Percentiles rank a stretch among this genome's conserved stretches.
Evolutionary conservation across 768 basidiomycete genomes (phyloP).

Genomic region (Sistotremastrum suecicum): DNA sequence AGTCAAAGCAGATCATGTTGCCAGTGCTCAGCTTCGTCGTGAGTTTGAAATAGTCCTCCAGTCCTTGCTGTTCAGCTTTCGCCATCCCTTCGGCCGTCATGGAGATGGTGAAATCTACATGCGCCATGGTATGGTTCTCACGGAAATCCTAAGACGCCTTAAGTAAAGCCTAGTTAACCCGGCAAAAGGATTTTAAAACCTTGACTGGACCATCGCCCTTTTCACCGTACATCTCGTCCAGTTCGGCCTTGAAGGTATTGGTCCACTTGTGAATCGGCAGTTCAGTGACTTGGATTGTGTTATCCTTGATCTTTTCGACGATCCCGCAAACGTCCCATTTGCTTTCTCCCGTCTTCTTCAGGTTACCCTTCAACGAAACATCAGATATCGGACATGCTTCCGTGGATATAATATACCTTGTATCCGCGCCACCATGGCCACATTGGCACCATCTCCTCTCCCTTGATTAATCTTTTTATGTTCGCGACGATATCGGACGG

Average conservation of each 20-base stretch:
- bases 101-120: conserved; percentile 77
- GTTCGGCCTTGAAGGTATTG: conserved; percentile 76
- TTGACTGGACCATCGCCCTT: conserved; percentile 75
- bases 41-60: conserved; percentile 86
- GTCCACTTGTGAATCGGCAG: conserved; percentile 96
- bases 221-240: conserved; percentile 81
- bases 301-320: conserved; percentile 62
- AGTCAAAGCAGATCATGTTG: conserved; percentile 99
- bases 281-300: conserved; percentile 91
- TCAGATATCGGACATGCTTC: not conserved
- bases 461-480: conserved; percentile 72
- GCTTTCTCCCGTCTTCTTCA: conserved; percentile 69
- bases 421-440: conserved; percentile 97
- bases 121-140: conserved; percentile 88
- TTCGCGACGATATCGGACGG: conserved; percentile 84
- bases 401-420: conserved; percentile 16
- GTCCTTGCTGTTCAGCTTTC: conserved; percentile 80
- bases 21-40: conserved; percentile 70
- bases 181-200: conserved; percentile 24
- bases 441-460: conserved; percentile 76
- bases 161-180: not conserved
- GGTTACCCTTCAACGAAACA: conserved; percentile 42
- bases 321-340: conserved; percentile 75
- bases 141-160: conserved; percentile 69
- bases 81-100: conserved; percentile 71